Evolutionary conservation across 116 monocot species (phyloP).

Genomic region (Phalaenopsis hybrid): DNA sequence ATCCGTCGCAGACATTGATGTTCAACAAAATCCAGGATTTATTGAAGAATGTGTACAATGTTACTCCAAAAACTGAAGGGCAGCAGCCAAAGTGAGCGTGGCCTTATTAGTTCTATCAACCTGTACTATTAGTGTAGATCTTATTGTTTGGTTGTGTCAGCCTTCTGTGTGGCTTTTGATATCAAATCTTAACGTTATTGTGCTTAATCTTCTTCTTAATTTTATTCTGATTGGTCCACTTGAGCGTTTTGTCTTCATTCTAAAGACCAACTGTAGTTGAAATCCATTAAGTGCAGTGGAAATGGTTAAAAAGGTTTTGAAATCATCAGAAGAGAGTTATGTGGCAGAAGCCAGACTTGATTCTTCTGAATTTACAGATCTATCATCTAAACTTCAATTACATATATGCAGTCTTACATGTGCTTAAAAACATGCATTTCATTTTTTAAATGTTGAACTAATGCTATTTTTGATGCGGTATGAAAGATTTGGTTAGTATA

Average conservation of each 20-base stretch:
- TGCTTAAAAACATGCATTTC: too few species aligned
- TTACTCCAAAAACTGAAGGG: constrained; percentile 25
- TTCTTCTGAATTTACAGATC: too few species aligned
- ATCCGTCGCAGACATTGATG: constrained; percentile 36
- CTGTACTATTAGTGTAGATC: not conserved
- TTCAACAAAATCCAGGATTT: constrained; percentile 50
- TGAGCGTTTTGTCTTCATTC: not conserved
- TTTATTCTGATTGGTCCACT: not conserved
- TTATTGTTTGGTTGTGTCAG: not conserved
- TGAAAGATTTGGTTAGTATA: too few species aligned
- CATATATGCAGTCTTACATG: too few species aligned
- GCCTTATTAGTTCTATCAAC: not conserved
- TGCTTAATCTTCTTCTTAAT: not conserved
- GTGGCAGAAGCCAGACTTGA: not conserved
- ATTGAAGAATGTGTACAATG: constrained; percentile 37
- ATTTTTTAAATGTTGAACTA: too few species aligned
- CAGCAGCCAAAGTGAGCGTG: constrained; percentile 23
- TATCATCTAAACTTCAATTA: too few species aligned
- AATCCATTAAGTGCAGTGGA: not conserved
- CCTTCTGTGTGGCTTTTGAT: not conserved
- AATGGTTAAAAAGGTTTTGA: not conserved
- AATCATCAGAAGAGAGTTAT: not conserved
- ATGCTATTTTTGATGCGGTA: too few species aligned
- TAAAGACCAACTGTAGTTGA: not conserved
- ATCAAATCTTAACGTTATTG: not conserved